Base-by-base conservation (phyloP, 805 yeast genomes). In the Yarrowia sp. region DNA sequence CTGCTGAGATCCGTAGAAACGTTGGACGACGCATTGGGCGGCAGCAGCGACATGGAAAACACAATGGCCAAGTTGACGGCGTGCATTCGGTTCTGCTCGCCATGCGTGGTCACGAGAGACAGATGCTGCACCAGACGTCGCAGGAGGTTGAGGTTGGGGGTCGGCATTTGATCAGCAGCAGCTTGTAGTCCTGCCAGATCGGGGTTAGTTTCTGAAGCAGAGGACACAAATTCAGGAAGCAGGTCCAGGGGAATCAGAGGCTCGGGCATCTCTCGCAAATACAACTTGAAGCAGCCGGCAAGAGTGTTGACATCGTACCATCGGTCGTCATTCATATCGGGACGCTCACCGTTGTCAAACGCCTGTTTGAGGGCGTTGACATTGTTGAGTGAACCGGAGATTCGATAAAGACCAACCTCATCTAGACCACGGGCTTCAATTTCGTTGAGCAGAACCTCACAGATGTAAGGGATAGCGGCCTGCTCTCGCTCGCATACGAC, bases 61-160 rank as follows among this genome's bases (percentile, higher is more conserved):
- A 93, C 97, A 64, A 96, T 93, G 4, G 97, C 96, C 71, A 93
- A 77, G 72, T 93, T 93, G 1, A 91, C 86, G 2, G 96, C 84
- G 65, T 88, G 90, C 98, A 93, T 93, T 73, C 86, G 86, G 76
- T 93, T 93, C 52, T 77, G 77, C 11, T 83, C 85, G 49, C 87
- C 85, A 71, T 85, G 85, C 66, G 81, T 82, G 64, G 88, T 86
- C 24, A 93, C 87, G 68, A 81, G 81, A 68, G 82, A 80, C 77
- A 92, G 81, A 77, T 92, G 98, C 46, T 80, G 76, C 40, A 88
- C 80, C 63, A 93, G 78, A 56, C 88, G 76, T 70, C 84, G 84
- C 73, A 93, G 79, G 9, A 93, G 81, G 62, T 83, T 82, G 71
- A 83, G 90, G 73, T 91, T 90, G 69, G 82, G 79, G 1, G 74